Conservation (phyloP, 2,329 filamentous ascomycete species). For the Aureobasidium sp. region DNA sequence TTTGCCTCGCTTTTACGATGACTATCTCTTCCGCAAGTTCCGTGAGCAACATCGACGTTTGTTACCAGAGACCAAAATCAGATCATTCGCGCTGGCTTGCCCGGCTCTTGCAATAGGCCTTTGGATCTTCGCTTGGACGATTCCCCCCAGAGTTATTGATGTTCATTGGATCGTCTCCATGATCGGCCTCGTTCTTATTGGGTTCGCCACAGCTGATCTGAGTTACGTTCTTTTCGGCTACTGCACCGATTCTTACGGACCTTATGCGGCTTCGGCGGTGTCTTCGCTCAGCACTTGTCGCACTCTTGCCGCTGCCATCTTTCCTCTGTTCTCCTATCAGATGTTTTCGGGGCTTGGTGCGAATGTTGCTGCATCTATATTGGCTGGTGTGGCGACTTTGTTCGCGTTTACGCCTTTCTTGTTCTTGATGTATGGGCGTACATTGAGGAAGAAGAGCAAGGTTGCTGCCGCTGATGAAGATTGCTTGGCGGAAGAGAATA, state of each 20-base stretch:
- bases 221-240: constrained; percentile 35
- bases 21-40: constrained; percentile 25
- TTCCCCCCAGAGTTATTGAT: constrained; percentile 32
- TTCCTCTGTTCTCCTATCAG: constrained; percentile 32
- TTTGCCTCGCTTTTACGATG: constrained; percentile 36
- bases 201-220: constrained; percentile 42
- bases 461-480: constrained; percentile 17
- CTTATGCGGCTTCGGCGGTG: constrained; percentile 36
- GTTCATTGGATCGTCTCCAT: constrained; percentile 38
- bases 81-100: constrained; percentile 36
- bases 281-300: constrained; percentile 33
- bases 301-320: constrained; percentile 29
- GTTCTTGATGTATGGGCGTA: constrained; percentile 20
- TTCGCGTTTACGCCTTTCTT: constrained; percentile 26
- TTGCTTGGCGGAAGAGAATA: constrained; percentile 20
- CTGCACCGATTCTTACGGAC: constrained; percentile 36
- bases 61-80: constrained; percentile 39
- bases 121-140: constrained; percentile 41
- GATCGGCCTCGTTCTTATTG: constrained; percentile 35
- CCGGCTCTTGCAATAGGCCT: constrained; percentile 37
- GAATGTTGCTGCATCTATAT: constrained; percentile 16
- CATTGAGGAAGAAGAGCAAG: constrained; percentile 20
- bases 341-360: constrained; percentile 13
- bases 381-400: constrained; percentile 35
- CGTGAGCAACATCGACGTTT: constrained; percentile 21